Evolutionary conservation across 192 early-diverging fungal genomes (phyloP), one percentile per base, ranked within the genome.

Genomic region (Dispira simplex): DNA sequence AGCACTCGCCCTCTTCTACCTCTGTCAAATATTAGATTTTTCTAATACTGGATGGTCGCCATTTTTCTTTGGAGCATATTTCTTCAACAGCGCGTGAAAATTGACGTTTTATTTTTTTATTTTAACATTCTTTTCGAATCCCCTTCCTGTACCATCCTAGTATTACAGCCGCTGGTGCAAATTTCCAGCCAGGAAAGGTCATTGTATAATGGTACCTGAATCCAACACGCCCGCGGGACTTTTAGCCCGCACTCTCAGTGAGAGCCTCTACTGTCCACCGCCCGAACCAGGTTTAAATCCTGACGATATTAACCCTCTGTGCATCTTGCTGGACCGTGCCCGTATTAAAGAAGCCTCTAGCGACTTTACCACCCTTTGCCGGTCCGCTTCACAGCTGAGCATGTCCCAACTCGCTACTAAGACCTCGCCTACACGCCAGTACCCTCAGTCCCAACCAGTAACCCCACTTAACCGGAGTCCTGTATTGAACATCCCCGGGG

Each of bases 261-360:
- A 60, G 39, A 60, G 44, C 43, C 32, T 60, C 32, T 60, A 60
- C 16, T 60, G 58, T 32, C 58, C 58, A 18, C 58, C 39, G 26
- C 58, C 58, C 58, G 32, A 44, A 18, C 58, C 58, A 8, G 58
- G 43, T 0, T 32, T 44, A 27, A 0, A 28, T 26, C 11, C 9
- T 16, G 58, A 28, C 12, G 58, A 60, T 14, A 60, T 60, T 16
- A 60, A 60, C 21, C 58, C 58, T 3, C 32, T 60, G 39, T 60
- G 58, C 39, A 60, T 60, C 39, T 14, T 60, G 14, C 39, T 60
- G 43, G 21, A 60, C 58, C 58, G 58, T 14, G 26, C 25, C 5
- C 26, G 44, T 44, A 43, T 60, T 14, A 60, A 60, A 44, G 32
- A 60, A 13, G 58, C 58, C 1, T 60, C 58, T 28, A 18, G 11